Percentiles rank a stretch among this genome's conserved stretches.
Conservation (phyloP, 768 basidiomycete genomes). For the Tricholomella constricta region DNA sequence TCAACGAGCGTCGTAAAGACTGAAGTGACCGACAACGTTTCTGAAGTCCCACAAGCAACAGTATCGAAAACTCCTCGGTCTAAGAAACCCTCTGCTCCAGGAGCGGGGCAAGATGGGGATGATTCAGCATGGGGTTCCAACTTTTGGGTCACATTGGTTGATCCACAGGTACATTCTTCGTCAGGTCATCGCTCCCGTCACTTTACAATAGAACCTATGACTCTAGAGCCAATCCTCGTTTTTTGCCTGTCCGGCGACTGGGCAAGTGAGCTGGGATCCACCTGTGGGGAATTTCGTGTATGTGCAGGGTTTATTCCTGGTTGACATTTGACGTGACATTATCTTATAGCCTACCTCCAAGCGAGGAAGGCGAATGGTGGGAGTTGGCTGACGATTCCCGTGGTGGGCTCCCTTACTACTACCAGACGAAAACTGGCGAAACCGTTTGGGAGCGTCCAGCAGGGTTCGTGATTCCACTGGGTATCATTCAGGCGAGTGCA, state of each 20-base stretch:
- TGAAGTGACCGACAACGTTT: background rate
- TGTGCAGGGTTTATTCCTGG: slow-evolving; percentile 30
- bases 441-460: slow-evolving; percentile 92
- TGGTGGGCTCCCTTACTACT: slow-evolving; percentile 87
- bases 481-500: slow-evolving; percentile 72
- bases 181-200: slow-evolving; percentile 1
- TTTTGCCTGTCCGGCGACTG: slow-evolving; percentile 91
- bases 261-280: slow-evolving; percentile 92
- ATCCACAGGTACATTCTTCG: slow-evolving; percentile 69
- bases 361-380: slow-evolving; percentile 93
- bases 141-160: slow-evolving; percentile 93
- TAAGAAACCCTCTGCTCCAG: slow-evolving; percentile 19
- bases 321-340: slow-evolving; percentile 16
- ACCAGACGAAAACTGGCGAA: slow-evolving; percentile 88
- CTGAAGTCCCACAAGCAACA: background rate
- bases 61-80: slow-evolving; percentile 8
- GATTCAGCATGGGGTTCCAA: slow-evolving; percentile 80
- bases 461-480: slow-evolving; percentile 89
- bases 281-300: slow-evolving; percentile 89
- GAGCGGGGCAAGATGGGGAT: slow-evolving; percentile 36
- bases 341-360: slow-evolving; percentile 71
- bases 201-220: background rate
- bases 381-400: slow-evolving; percentile 85
- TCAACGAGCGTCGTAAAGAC: background rate
- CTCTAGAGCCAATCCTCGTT: slow-evolving; percentile 65